Evolutionary conservation across 345 rosid species (phyloP).

Genomic region (Populus davidiana): DNA sequence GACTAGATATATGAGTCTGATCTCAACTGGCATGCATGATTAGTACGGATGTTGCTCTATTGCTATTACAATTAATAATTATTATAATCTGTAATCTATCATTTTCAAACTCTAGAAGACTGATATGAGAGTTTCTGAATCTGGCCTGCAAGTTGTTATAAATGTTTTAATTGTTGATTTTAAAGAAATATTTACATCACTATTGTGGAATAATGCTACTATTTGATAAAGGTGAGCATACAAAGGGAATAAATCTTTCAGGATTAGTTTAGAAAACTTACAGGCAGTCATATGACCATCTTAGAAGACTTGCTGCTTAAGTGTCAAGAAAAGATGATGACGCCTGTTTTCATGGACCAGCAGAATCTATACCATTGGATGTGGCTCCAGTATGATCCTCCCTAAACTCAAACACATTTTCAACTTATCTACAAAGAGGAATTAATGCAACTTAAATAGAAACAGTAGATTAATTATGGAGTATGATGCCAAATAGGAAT

Average conservation of each 20-base stretch:
- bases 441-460: background rate
- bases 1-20: background rate
- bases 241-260: constrained; percentile 9
- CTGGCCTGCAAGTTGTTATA: background rate
- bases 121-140: background rate
- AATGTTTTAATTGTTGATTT: background rate
- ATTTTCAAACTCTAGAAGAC: background rate
- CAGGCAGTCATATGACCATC: background rate
- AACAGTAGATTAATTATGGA: background rate
- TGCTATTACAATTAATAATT: background rate
- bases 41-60: background rate
- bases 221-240: background rate
- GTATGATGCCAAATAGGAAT: background rate
- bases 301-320: constrained; percentile 11
- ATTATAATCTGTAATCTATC: background rate
- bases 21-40: constrained; percentile 16
- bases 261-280: constrained; percentile 4
- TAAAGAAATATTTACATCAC: constrained; percentile 1
- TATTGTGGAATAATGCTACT: background rate
- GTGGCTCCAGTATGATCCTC: background rate
- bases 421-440: background rate
- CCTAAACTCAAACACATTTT: background rate
- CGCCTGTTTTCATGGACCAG: background rate
- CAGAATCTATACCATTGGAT: background rate
- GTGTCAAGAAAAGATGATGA: background rate